Evolutionary conservation across 345 rosid species (phyloP), one percentile per base, ranked within the genome.

Genomic region (Cardiospermum halicacabum): DNA sequence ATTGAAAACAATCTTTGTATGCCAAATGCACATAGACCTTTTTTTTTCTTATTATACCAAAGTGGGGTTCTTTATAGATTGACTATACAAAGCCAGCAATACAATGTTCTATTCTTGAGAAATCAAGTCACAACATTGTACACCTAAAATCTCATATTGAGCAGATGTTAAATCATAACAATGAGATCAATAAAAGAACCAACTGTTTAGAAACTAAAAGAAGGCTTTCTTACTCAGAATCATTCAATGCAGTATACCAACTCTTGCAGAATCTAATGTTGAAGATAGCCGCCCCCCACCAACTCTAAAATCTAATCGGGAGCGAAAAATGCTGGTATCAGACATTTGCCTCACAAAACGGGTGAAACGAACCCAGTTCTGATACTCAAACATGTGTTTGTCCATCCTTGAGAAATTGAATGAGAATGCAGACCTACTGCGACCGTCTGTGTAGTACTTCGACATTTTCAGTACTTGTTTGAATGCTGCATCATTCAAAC

Each of bases 331-430:
- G 31, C 66, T 67, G 50, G 66, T 49, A 18, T 39, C 72, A 24
- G 87, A 71, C 80, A 80, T 68, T 39, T 77, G 77, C 75, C 63
- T 75, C 64, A 77, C 77, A 39, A 80, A 82, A 43, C 64, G 77
- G 58, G 71, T 64, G 48, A 79, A 77, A 1, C 77, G 74, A 26
- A 32, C 45, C 84, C 87, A 82, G 43, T 77, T 82, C 11, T 53
- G 48, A 18, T 66, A 36, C 48, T 79, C 80, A 53, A 79, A 82
- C 72, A 79, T 60, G 62, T 34, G 61, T 60, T 63, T 82, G 62
- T 74, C 80, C 86, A 82, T 79, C 70, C 83, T 74, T 50, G 62
- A 56, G 48, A 79, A 79, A 72, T 72, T 77, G 76, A 82, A 82
- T 5, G 81, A 73, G 32, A 79, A 74, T 12, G 65, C 56, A 1